Evolutionary conservation across 1,139 yeast species (phyloP).

Genomic region (Yamadazyma epiphylla): DNA sequence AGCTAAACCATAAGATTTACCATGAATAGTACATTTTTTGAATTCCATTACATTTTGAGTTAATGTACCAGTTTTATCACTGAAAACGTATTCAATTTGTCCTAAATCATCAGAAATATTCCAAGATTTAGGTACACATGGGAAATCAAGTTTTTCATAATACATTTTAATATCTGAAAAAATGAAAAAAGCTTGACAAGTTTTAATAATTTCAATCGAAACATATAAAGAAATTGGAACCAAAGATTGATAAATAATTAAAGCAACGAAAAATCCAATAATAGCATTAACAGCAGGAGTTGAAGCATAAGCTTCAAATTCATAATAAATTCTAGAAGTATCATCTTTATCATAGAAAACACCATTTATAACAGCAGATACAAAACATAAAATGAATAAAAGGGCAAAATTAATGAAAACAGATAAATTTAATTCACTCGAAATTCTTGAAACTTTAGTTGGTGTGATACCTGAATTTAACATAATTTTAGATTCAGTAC

Average conservation of each 20-base stretch:
- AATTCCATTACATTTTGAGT: constrained; percentile 63
- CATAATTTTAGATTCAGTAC: constrained; percentile 55
- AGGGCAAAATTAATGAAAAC: constrained; percentile 46
- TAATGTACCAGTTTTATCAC: constrained; percentile 61
- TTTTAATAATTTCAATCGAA: constrained; percentile 57
- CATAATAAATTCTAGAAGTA: constrained; percentile 42
- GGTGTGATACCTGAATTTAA: constrained; percentile 57
- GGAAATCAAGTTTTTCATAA: constrained; percentile 49
- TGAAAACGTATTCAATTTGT: constrained; percentile 59
- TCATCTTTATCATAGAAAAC: constrained; percentile 33
- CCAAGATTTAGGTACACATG: constrained; percentile 63
- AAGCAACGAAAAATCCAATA: constrained; percentile 48
- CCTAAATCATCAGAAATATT: constrained; percentile 61
- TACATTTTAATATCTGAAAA: constrained; percentile 51
- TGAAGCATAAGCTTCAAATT: constrained; percentile 50
- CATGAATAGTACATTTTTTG: constrained; percentile 55
- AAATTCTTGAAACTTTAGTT: constrained; percentile 50
- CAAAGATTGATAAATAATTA: constrained; percentile 54
- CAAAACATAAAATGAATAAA: constrained; percentile 47
- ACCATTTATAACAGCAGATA: constrained; percentile 52
- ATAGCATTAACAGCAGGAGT: constrained; percentile 50
- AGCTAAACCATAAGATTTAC: constrained; percentile 53
- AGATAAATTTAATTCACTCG: constrained; percentile 48
- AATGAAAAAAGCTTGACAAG: constrained; percentile 56
- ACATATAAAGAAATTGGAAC: constrained; percentile 60